Evolutionary conservation across 768 basidiomycete species (phyloP), one percentile per base, ranked within the genome.

Genomic region (Imleria badia): DNA sequence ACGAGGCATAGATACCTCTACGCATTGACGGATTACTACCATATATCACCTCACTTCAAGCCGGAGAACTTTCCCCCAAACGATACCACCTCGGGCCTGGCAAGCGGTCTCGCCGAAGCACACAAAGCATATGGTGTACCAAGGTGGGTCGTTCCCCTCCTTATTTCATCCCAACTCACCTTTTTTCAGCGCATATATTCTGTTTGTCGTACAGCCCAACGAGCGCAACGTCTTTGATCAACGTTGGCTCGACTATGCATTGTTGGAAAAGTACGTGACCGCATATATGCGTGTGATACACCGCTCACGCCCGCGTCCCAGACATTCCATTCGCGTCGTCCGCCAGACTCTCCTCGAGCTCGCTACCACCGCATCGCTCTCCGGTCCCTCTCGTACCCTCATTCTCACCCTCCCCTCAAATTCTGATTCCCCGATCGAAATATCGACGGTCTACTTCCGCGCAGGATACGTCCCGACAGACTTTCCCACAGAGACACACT

Each of bases 191-290:
- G 77, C 84, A 6, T 73, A 70, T 35, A 82, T 98, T 26, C 76
- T 98, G 13, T 91, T 98, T 63, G 92, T 98, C n/a, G 84, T 92
- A 0, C 94, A 95, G 64, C 79, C 84, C 5, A 81, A 83, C 39
- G 96, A 98, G 68, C 80, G 95, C 35, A 99, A 99, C 70, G 82
- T 96, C 6, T 98, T 98, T 67, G 96, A 98, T 69, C 96, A 99
- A 69, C 79, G 87, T 14, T 83, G 81, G 76, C 72, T 98, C 22
- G 93, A 98, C 71, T 97, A 92, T 57, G 86, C 92, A 56, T 76
- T 99, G 0, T 70, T 92, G 1, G 84, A 93, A 63, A 81, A 72
- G 94, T 94, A 66, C 45, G 7, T 26, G 31, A 5, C n/a, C 9
- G 26, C 42, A 22, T 46, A 31, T 35, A 19, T 26, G 30, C 41